phyloP scores from a whole-genome alignment of 73 alveolate species.

The Symbiodinium pilosum region DNA sequence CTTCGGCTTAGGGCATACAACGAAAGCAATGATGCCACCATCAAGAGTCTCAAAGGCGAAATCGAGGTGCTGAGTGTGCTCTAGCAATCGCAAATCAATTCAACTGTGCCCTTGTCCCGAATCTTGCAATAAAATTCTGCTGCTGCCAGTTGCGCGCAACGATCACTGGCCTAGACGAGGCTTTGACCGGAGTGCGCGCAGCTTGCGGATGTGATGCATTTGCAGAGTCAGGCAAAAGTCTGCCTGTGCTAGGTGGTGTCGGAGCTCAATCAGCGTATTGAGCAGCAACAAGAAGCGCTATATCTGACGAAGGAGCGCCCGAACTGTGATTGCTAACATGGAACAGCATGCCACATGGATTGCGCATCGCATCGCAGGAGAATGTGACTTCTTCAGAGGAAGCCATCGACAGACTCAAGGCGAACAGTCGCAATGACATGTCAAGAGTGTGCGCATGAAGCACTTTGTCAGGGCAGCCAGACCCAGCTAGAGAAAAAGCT shows the following conservation, averaged over 20 bases:
- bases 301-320: constrained; percentile 31
- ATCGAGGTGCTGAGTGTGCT: constrained; percentile 9
- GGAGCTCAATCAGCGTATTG: constrained; percentile 49
- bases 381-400: constrained; percentile 57
- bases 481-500: constrained; percentile 86
- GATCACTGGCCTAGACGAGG: constrained; percentile 85
- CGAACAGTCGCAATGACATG: too few relatives aligned
- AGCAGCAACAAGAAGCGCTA: constrained; percentile 56
- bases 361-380: constrained; percentile 44
- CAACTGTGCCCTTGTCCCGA: neutral
- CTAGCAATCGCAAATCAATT: neutral
- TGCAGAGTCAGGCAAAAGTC: too few relatives aligned
- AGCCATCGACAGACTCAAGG: constrained; percentile 75
- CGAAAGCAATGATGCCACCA: constrained; percentile 81
- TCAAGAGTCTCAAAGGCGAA: constrained; percentile 61
- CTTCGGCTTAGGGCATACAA: constrained; percentile 60
- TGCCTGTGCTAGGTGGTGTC: neutral
- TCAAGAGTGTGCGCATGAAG: too few relatives aligned
- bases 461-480: constrained; percentile 79
- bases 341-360: neutral
- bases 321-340: neutral
- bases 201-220: neutral
- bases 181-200: neutral
- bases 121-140: too few relatives aligned
- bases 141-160: constrained; percentile 64